Conservation (phyloP, 2,329 filamentous ascomycete species). For the Trichoderma hamatum region DNA sequence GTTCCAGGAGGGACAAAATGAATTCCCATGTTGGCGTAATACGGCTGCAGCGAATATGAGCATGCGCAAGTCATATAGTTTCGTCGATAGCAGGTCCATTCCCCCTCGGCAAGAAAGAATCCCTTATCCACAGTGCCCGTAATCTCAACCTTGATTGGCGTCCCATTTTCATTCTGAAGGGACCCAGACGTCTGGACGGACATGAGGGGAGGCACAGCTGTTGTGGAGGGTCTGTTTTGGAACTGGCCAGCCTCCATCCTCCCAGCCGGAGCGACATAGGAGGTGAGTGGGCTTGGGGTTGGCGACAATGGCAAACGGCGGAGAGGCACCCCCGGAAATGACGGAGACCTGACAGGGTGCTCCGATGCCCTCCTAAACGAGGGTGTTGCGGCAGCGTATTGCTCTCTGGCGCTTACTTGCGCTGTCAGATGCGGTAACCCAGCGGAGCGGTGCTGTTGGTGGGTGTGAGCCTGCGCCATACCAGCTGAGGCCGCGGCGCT, state of each 20-base stretch:
- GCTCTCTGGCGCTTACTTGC: conserved; percentile 55
- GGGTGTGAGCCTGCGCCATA: conserved; percentile 60
- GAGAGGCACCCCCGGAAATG: conserved; percentile 49
- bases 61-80: conserved; percentile 90
- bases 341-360: conserved; percentile 55
- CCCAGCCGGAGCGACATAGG: conserved; percentile 47
- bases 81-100: conserved; percentile 90
- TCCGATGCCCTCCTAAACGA: conserved; percentile 54
- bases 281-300: conserved; percentile 53
- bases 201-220: conserved; percentile 57
- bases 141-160: conserved; percentile 70
- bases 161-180: conserved; percentile 62
- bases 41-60: conserved; percentile 70
- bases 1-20: conserved; percentile 56
- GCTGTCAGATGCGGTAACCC: conserved; percentile 53
- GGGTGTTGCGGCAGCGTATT: conserved; percentile 56
- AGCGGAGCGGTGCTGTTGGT: conserved; percentile 46
- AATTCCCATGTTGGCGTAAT: conserved; percentile 50
- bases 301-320: conserved; percentile 59
- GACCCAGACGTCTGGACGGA: conserved; percentile 57
- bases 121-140: conserved; percentile 84
- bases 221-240: conserved; percentile 36
- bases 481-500: conserved; percentile 56
- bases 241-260: conserved; percentile 55
- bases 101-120: conserved; percentile 77